These are phyloP conservation scores for Trichoderma arundinaceum DNA, from an alignment of 2,329 filamentous ascomycete species.

Conservation along the genomic window DNA sequence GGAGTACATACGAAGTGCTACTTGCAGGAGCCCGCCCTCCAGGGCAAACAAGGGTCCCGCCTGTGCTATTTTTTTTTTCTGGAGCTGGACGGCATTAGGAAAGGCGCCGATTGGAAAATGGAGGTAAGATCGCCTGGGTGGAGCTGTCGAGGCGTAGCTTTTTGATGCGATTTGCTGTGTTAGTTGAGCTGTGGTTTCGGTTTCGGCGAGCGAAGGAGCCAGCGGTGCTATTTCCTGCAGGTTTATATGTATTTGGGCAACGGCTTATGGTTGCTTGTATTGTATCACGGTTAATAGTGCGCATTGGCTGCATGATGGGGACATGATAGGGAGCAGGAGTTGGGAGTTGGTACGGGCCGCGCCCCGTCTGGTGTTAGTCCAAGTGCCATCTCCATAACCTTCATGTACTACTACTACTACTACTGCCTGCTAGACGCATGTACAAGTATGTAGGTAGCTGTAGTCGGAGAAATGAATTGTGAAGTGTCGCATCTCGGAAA, in stretches of 20 bases:
- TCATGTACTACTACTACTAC: neutral
- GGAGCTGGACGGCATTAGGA: conserved; percentile 35
- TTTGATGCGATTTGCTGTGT: conserved; percentile 17
- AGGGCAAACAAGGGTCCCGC: conserved; percentile 12
- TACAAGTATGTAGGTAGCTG: neutral
- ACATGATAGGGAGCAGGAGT: neutral
- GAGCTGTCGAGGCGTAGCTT: conserved; percentile 18
- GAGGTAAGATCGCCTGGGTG: conserved; percentile 41
- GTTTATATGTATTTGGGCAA: neutral
- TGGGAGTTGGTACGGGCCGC: neutral
- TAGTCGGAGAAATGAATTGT: conserved; percentile 18
- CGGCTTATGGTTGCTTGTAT: neutral
- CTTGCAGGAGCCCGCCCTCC: neutral
- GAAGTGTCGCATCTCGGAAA: conserved; percentile 28
- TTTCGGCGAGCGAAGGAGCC: neutral
- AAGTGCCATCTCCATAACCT: neutral
- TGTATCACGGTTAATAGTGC: neutral
- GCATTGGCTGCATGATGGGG: neutral
- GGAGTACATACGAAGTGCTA: conserved; percentile 2
- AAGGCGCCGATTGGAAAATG: conserved; percentile 42
- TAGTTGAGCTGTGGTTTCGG: conserved; percentile 4
- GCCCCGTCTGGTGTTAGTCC: neutral
- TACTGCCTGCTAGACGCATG: neutral
- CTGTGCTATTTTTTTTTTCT: neutral
- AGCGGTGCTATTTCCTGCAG: neutral